These are phyloP conservation scores for Verticillium albo-atrum DNA, from an alignment of 2,329 filamentous ascomycete species.

Conservation along the genomic window DNA sequence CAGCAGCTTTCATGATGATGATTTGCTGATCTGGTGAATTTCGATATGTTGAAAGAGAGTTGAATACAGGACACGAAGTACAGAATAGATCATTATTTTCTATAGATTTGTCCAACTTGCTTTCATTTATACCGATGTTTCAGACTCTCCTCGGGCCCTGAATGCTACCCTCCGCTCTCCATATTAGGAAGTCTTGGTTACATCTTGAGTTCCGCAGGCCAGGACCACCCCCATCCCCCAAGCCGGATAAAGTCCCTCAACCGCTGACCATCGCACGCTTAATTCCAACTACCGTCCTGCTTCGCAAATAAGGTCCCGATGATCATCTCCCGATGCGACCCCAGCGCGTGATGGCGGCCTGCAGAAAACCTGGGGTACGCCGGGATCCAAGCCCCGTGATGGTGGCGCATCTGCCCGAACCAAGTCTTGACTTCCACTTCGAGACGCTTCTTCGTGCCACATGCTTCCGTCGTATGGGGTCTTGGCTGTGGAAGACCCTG, in stretches of 20 bases:
- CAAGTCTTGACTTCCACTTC: background rate
- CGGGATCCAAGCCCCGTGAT: background rate
- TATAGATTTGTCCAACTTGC: background rate
- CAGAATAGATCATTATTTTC: background rate
- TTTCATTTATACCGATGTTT: background rate
- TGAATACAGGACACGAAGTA: background rate
- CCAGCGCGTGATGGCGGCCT: background rate
- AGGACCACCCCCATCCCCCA: background rate
- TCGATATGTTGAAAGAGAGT: background rate
- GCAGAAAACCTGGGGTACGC: background rate
- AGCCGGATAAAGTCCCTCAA: background rate
- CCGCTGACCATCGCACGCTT: background rate
- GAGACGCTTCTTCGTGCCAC: background rate
- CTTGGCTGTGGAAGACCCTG: background rate
- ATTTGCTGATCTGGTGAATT: background rate
- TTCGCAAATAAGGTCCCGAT: background rate
- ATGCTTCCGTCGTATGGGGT: background rate
- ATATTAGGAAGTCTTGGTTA: background rate
- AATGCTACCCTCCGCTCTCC: background rate
- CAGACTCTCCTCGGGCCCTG: background rate
- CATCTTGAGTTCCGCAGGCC: background rate
- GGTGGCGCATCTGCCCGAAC: background rate
- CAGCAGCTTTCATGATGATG: conserved; percentile 10
- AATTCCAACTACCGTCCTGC: background rate
- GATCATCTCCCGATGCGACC: background rate